These are phyloP conservation scores for Cytospora leucostoma DNA, from an alignment of 2,329 filamentous ascomycete species.

Conservation along the genomic window DNA sequence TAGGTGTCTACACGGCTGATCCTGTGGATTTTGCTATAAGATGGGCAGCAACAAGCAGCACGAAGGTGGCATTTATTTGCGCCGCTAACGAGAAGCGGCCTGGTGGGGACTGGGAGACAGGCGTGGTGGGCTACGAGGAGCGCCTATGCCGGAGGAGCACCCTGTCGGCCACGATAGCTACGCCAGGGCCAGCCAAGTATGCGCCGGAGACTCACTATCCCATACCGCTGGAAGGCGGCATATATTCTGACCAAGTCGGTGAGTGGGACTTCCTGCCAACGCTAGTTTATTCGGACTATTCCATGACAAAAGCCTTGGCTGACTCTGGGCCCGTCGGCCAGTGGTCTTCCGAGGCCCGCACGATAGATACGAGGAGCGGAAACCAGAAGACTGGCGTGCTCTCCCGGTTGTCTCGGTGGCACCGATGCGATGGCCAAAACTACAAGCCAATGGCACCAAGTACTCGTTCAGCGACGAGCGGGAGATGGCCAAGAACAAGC, in stretches of 20 bases:
- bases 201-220: slow-evolving; percentile 62
- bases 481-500: slow-evolving; percentile 72
- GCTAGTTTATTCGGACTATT: slow-evolving; percentile 1
- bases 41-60: slow-evolving; percentile 49
- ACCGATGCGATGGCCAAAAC: slow-evolving; percentile 71
- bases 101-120: slow-evolving; percentile 76
- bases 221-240: slow-evolving; percentile 67
- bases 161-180: slow-evolving; percentile 67
- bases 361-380: slow-evolving; percentile 61
- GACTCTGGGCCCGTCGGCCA: slow-evolving; percentile 29
- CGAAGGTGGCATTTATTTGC: slow-evolving; percentile 65
- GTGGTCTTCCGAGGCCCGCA: slow-evolving; percentile 74
- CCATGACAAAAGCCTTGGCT: not conserved
- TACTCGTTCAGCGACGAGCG: slow-evolving; percentile 74
- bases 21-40: slow-evolving; percentile 62
- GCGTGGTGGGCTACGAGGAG: slow-evolving; percentile 66
- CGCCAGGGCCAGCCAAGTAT: slow-evolving; percentile 53
- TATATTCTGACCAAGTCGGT: slow-evolving; percentile 70
- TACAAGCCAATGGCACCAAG: slow-evolving; percentile 64
- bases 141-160: slow-evolving; percentile 74
- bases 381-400: slow-evolving; percentile 53
- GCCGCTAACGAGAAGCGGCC: slow-evolving; percentile 75
- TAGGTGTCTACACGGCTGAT: slow-evolving; percentile 56
- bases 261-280: slow-evolving; percentile 33
- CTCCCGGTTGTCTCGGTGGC: slow-evolving; percentile 74